phyloP scores from a whole-genome alignment of 2,329 filamentous ascomycete species.

The Fusarium aywerte region DNA sequence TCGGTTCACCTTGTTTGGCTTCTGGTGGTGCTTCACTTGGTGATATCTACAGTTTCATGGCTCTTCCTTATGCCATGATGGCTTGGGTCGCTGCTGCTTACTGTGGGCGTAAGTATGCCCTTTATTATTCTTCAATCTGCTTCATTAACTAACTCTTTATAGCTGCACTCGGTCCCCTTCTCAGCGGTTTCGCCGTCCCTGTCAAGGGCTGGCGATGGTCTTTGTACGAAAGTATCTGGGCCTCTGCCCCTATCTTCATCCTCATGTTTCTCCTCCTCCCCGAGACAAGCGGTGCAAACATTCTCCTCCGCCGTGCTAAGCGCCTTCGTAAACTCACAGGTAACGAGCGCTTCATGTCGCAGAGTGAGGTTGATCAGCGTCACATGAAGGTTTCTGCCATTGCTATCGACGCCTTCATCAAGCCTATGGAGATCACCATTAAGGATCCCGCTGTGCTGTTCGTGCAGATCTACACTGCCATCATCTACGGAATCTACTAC shows the following conservation, averaged over 20 bases:
- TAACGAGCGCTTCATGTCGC: constrained; percentile 65
- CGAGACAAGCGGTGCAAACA: constrained; percentile 69
- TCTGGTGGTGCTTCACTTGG: constrained; percentile 64
- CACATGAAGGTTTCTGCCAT: constrained; percentile 61
- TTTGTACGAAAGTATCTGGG: constrained; percentile 72
- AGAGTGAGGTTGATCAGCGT: constrained; percentile 72
- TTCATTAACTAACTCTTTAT: constrained; percentile 24
- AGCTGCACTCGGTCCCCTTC: constrained; percentile 68
- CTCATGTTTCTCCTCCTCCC: constrained; percentile 71
- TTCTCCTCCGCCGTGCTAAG: constrained; percentile 69
- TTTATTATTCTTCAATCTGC: no score
- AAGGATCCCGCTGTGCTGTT: constrained; percentile 72
- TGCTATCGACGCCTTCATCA: constrained; percentile 67
- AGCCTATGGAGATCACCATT: constrained; percentile 68
- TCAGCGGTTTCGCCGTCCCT: constrained; percentile 69
- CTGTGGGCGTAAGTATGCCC: constrained; percentile 54
- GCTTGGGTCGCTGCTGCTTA: constrained; percentile 67
- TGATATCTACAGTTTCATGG: constrained; percentile 65
- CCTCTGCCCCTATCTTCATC: constrained; percentile 67
- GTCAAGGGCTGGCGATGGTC: constrained; percentile 72
- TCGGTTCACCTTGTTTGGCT: constrained; percentile 72
- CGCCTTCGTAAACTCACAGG: constrained; percentile 71
- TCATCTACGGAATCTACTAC: constrained; percentile 72
- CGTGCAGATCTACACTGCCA: constrained; percentile 68
- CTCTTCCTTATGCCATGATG: constrained; percentile 68